A percentile compares a stretch with the other conserved stretches of the same genome.
phyloP scores from a whole-genome alignment of 148 eudicot genomes.

The Fagopyrum homotropicum region DNA sequence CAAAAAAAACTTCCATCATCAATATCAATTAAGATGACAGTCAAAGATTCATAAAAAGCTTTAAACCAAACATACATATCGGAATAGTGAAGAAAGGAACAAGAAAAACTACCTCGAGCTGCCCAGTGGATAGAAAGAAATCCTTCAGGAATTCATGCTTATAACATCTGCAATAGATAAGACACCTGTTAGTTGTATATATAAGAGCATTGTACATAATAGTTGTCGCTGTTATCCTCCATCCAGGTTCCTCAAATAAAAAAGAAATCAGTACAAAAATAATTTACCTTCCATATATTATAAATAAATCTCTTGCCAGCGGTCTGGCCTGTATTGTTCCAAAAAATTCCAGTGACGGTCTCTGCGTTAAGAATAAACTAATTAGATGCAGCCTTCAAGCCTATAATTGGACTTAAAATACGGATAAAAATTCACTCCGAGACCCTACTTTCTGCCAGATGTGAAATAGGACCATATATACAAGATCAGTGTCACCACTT shows the following conservation, averaged over 20 bases:
- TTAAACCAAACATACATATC: neutral
- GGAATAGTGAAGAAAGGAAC: neutral
- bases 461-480: slow-evolving; percentile 88
- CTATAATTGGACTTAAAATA: neutral
- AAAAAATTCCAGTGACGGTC: slow-evolving; percentile 74
- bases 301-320: slow-evolving; percentile 80
- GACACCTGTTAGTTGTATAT: neutral
- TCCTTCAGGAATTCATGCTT: slow-evolving; percentile 90
- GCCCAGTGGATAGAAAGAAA: slow-evolving; percentile 77
- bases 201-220: neutral
- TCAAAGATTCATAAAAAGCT: neutral
- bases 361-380: slow-evolving; percentile 31
- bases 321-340: slow-evolving; percentile 80
- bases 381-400: neutral
- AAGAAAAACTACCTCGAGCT: slow-evolving; percentile 56
- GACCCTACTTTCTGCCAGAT: slow-evolving; percentile 73
- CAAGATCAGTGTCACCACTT: slow-evolving; percentile 98
- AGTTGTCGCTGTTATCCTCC: neutral
- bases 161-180: slow-evolving; percentile 43
- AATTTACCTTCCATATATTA: slow-evolving; percentile 63
- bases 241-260: neutral
- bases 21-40: neutral
- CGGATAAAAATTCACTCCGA: neutral
- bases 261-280: neutral
- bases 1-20: neutral